Base-by-base conservation (phyloP, 192 early-diverging fungal genomes). In the Podila epigama region DNA sequence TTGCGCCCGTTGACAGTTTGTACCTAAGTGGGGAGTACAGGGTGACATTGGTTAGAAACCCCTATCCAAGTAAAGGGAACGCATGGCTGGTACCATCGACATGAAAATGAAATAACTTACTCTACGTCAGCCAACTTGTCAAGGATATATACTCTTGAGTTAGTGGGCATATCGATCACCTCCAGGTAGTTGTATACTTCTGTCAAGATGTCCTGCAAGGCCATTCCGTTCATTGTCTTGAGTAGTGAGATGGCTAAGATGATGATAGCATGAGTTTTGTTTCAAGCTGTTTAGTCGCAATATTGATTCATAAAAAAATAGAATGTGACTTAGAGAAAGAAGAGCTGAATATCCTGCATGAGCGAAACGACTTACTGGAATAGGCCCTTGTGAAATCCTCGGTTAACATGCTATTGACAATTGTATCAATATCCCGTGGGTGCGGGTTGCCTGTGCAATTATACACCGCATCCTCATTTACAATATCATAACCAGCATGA, bases 391-490 rank as follows among this genome's bases (percentile, higher is more conserved):
- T 88, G 80, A 95, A 97, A 34, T 98, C 96, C 42, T 93, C 91
- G 18, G 86, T 90, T 4, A 98, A 80, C 85, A 98, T 87, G 86
- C 90, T 93, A 59, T 90, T 87, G 12, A 89, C 70, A 25, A 93
- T 87, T 0, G 85, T 83, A 48, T 90, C 84, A 55, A 99, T 94
- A 69, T 98, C 96, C 28, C 85, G 78, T 7, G 96, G 95, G 11
- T 92, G 84, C 20, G 98, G 98, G 41, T 94, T 84, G 0, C 95
- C 98, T 11, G 96, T 97, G 63, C 95, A 97, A 22, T 89, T 88
- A 82, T 98, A 99, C 9, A 99, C 87, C 0, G 89, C 88, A n/a
- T 82, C 82, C 63, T 94, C 90, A 67, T 89, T 90, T 13, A 97
- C 87, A 1, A 53, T 35, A 53, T 91, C 85, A 63, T 91, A 96